Conservation (phyloP, 2,329 filamentous ascomycete species). For the Xylaria sp. region DNA sequence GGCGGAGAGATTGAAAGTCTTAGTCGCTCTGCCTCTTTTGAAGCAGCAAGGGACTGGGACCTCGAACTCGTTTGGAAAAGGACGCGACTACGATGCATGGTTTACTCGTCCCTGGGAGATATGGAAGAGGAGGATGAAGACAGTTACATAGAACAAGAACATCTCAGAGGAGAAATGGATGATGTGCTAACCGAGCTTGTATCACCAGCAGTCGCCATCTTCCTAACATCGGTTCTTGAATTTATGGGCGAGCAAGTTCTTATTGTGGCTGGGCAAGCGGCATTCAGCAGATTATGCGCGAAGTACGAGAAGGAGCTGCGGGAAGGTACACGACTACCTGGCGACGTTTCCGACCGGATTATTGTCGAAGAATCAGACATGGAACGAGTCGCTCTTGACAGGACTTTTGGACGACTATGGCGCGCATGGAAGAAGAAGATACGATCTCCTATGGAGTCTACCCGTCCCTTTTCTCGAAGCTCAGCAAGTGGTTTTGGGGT, state of each 20-base stretch:
- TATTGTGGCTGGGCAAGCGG: conserved; percentile 83
- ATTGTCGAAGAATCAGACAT: conserved; percentile 91
- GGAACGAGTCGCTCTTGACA: conserved; percentile 89
- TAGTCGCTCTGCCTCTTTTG: conserved; percentile 57
- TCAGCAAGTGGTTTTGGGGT: conserved; percentile 45
- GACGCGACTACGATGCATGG: conserved; percentile 92
- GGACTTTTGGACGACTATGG: conserved; percentile 88
- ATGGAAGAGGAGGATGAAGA: conserved; percentile 99
- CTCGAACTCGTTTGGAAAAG: conserved; percentile 94
- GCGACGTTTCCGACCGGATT: conserved; percentile 66
- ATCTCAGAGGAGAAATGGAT: conserved; percentile 63
- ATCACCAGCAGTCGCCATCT: conserved; percentile 91
- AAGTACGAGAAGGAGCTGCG: conserved; percentile 65
- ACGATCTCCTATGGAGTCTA: conserved; percentile 59
- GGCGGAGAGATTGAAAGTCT: conserved; percentile 77
- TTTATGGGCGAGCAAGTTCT: conserved; percentile 91
- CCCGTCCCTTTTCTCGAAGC: conserved; percentile 57
- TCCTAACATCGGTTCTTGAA: conserved; percentile 92
- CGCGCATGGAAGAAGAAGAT: conserved; percentile 91
- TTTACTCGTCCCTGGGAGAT: conserved; percentile 94
- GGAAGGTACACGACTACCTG: conserved; percentile 53
- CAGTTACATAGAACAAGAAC: conserved; percentile 80
- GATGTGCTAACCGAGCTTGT: conserved; percentile 71
- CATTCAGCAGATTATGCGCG: conserved; percentile 69
- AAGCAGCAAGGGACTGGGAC: conserved; percentile 72